Conservation (phyloP, 2,329 filamentous ascomycete species). For the Chrysoporthe puriensis region DNA sequence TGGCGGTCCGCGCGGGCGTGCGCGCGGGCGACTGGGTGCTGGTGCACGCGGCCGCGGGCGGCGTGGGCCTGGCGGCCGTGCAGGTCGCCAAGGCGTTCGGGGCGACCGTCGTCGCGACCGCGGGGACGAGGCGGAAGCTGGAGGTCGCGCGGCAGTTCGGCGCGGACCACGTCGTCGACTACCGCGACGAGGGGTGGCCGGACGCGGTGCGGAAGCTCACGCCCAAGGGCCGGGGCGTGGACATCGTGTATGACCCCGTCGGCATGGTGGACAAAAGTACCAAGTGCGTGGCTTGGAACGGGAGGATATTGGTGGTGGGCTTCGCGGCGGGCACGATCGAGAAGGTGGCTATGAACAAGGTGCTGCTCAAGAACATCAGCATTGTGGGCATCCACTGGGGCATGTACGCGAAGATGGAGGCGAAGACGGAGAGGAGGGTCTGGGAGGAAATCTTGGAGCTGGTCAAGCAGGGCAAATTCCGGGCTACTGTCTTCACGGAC, state of each 20-base stretch:
- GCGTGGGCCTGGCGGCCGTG: slow-evolving; percentile 88
- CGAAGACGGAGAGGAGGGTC: slow-evolving; percentile 68
- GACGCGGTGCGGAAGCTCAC: slow-evolving; percentile 76
- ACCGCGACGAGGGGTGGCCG: slow-evolving; percentile 67
- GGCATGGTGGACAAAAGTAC: slow-evolving; percentile 85
- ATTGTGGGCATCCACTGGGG: slow-evolving; percentile 94
- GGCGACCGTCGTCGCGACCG: slow-evolving; percentile 91
- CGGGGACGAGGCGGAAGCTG: slow-evolving; percentile 78
- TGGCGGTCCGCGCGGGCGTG: slow-evolving; percentile 77
- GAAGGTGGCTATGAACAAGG: slow-evolving; percentile 89
- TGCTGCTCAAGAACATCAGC: slow-evolving; percentile 90
- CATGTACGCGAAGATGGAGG: slow-evolving; percentile 75
- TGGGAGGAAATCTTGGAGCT: slow-evolving; percentile 84
- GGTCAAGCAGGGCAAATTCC: slow-evolving; percentile 77
- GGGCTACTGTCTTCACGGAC: slow-evolving; percentile 80
- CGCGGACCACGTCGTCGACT: slow-evolving; percentile 82
- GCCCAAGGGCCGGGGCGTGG: slow-evolving; percentile 72
- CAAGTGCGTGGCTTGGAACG: slow-evolving; percentile 95
- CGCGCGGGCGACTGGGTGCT: slow-evolving; percentile 84
- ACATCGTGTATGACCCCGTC: slow-evolving; percentile 95
- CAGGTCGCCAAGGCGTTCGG: slow-evolving; percentile 92
- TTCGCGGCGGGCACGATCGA: slow-evolving; percentile 88
- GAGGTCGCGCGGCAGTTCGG: slow-evolving; percentile 79
- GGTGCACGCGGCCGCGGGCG: slow-evolving; percentile 89
- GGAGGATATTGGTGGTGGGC: slow-evolving; percentile 82